Conservation (phyloP, 768 basidiomycete genomes). For the Tylopilus sp. region DNA sequence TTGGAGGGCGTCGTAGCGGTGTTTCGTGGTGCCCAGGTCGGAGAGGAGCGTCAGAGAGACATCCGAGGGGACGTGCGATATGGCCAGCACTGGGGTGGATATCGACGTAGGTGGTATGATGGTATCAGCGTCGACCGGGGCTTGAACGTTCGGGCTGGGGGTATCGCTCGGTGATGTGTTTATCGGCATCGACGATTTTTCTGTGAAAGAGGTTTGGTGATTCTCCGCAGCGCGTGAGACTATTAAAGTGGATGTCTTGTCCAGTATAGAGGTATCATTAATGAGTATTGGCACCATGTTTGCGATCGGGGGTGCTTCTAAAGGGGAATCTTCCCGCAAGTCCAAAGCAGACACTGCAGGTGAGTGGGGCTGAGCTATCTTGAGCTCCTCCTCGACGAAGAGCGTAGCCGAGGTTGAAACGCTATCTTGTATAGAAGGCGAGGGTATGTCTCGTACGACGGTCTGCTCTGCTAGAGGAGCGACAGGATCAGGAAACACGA, state of each 20-base stretch:
- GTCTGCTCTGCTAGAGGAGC: background rate
- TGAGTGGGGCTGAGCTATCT: slow-evolving; percentile 4
- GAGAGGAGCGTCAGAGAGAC: slow-evolving; percentile 39
- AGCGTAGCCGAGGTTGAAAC: slow-evolving; percentile 4
- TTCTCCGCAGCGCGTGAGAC: background rate
- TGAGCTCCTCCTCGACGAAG: slow-evolving; percentile 10
- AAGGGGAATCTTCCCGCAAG: background rate
- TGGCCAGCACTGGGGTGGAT: background rate
- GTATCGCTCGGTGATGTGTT: background rate
- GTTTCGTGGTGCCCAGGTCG: slow-evolving; percentile 41
- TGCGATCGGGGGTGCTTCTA: background rate
- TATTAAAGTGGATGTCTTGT: background rate
- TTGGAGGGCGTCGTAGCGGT: slow-evolving; percentile 61
- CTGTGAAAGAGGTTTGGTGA: background rate
- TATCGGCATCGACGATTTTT: background rate
- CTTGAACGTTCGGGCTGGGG: background rate
- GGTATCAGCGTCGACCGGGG: background rate
- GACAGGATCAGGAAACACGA: background rate
- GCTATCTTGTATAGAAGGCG: slow-evolving; percentile 4
- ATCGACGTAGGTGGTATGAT: background rate
- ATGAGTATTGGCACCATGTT: background rate
- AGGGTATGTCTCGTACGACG: background rate
- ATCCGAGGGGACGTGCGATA: too few relatives aligned
- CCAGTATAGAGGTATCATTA: background rate
- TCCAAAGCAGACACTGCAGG: slow-evolving; percentile 21